Evolutionary conservation across 2,329 filamentous ascomycete species (phyloP).

Genomic region (Fusarium praegraminearum): DNA sequence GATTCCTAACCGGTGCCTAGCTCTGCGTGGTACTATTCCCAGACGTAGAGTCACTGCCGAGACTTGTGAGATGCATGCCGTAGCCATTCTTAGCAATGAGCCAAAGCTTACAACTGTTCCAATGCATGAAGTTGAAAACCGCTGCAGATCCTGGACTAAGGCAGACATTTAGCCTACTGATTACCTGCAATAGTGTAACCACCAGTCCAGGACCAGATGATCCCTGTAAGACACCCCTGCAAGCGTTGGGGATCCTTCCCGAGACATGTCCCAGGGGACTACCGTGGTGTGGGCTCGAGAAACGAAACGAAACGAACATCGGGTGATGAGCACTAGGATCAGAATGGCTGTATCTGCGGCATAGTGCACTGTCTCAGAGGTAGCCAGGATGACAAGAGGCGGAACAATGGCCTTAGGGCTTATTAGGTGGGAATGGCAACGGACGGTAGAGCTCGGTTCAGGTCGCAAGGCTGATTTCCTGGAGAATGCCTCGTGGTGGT

Average conservation of each 20-base stretch:
- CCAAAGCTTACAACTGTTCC: constrained; percentile 7
- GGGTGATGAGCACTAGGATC: constrained; percentile 19
- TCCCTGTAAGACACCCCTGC: constrained; percentile 6
- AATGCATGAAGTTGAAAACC: constrained; percentile 11
- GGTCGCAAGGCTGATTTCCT: constrained; percentile 43
- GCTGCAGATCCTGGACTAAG: constrained; percentile 18
- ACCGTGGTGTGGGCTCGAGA: not conserved
- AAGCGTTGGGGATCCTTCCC: constrained; percentile 34
- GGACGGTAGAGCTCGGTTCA: constrained; percentile 6
- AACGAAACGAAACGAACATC: not conserved
- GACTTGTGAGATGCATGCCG: constrained; percentile 15
- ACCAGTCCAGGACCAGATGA: not conserved
- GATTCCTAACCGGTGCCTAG: not conserved
- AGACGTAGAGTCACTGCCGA: constrained; percentile 18
- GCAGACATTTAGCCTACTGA: not conserved
- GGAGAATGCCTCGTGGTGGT: constrained; percentile 37
- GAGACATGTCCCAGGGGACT: constrained; percentile 29
- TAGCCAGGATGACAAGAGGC: constrained; percentile 35
- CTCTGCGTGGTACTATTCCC: constrained; percentile 5
- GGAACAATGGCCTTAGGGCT: constrained; percentile 14
- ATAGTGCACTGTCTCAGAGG: constrained; percentile 27
- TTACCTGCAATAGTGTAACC: constrained; percentile 29
- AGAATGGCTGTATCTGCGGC: constrained; percentile 17
- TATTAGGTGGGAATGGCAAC: constrained; percentile 14
- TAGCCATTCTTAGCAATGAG: constrained; percentile 26